phyloP scores from a whole-genome alignment of 1,284 basidiomycete species.

The Xanthoconium separans region DNA sequence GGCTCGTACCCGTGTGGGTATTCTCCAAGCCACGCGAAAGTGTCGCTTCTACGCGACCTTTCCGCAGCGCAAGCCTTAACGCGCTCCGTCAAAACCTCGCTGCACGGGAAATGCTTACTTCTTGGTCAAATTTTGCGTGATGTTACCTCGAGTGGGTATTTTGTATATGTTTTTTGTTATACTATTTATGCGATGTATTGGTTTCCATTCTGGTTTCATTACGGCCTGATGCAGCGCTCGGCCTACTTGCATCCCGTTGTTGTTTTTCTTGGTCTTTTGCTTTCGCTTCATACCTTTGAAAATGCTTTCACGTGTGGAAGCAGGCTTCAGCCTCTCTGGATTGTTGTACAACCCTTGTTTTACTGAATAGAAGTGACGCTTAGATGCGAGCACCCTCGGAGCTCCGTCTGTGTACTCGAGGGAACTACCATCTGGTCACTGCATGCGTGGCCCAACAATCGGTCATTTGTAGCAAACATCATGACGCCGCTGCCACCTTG shows the following conservation, averaged over 20 bases:
- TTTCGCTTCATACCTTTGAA: background rate
- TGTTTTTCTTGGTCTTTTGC: background rate
- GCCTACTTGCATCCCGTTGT: background rate
- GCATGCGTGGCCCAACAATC: background rate
- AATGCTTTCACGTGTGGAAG: background rate
- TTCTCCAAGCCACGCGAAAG: conserved; percentile 64
- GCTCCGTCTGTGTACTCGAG: too few species aligned
- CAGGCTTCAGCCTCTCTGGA: background rate
- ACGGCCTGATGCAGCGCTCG: background rate
- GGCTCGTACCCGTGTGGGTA: conserved; percentile 71
- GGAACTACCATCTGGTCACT: too few species aligned
- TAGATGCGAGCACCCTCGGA: background rate
- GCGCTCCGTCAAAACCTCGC: conserved; percentile 25
- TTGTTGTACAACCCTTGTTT: background rate
- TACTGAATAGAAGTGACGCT: background rate
- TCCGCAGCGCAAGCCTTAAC: conserved; percentile 55
- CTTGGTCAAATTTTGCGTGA: conserved; percentile 62
- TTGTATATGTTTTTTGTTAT: background rate
- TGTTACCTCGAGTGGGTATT: too few species aligned
- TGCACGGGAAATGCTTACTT: conserved; percentile 50
- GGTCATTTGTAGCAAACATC: background rate
- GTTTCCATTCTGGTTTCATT: background rate
- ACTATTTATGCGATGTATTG: background rate
- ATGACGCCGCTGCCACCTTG: background rate
- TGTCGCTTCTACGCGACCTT: conserved; percentile 56